A percentile compares a stretch with the other conserved stretches of the same genome.
Conservation (phyloP, 805 yeast species). For the Lipomyces starkeyi region DNA sequence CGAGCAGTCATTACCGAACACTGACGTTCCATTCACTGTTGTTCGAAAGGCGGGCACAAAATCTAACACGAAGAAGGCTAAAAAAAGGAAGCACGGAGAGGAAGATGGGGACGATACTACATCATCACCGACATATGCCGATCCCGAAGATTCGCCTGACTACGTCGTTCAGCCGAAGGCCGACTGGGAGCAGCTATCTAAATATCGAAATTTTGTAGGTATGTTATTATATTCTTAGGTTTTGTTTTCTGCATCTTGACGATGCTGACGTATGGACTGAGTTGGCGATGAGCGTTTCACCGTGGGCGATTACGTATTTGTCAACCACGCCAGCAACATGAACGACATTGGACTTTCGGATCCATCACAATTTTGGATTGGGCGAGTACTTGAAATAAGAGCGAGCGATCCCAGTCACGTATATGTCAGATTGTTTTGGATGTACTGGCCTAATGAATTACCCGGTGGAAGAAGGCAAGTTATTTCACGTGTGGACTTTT, state of each 20-base stretch:
- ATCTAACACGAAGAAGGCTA: constrained; percentile 6
- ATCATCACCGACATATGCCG: constrained; percentile 1
- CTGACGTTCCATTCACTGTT: constrained; percentile 11
- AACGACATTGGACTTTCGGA: constrained; percentile 2
- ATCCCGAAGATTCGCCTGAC: constrained; percentile 22
- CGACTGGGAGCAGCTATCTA: constrained; percentile 22
- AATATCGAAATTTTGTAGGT: constrained; percentile 28
- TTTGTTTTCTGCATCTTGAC: not conserved
- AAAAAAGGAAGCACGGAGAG: constrained; percentile 3
- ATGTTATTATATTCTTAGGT: not conserved
- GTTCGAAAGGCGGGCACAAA: constrained; percentile 2
- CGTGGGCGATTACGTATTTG: constrained; percentile 32
- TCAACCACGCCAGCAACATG: constrained; percentile 20
- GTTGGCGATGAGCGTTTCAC: constrained; percentile 32
- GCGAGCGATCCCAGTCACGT: constrained; percentile 28
- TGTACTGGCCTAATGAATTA: constrained; percentile 36
- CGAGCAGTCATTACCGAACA: constrained; percentile 3
- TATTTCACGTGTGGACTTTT: not conserved
- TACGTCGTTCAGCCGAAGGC: constrained; percentile 24
- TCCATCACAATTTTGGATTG: constrained; percentile 30
- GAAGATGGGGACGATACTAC: not conserved
- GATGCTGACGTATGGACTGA: not conserved
- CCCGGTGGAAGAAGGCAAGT: constrained; percentile 32
- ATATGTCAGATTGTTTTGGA: constrained; percentile 30
- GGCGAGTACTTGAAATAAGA: constrained; percentile 30